These are phyloP conservation scores for Yamadazyma epiphylla DNA, from an alignment of 1,139 yeast genomes.

Conservation along the genomic window DNA sequence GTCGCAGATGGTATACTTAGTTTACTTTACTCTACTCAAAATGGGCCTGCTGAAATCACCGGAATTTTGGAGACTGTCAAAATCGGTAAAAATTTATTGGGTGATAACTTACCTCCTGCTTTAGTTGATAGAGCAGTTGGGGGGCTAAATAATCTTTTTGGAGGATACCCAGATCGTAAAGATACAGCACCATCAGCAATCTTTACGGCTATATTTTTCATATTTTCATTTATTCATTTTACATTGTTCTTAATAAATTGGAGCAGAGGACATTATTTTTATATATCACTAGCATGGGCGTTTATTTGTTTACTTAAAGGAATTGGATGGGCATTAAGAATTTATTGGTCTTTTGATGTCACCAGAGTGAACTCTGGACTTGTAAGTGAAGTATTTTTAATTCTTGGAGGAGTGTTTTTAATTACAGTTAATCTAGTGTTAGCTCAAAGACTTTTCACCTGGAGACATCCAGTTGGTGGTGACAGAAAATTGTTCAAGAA, in stretches of 20 bases:
- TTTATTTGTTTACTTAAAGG: slow-evolving; percentile 50
- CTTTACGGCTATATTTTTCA: slow-evolving; percentile 51
- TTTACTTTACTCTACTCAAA: slow-evolving; percentile 8
- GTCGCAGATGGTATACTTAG: slow-evolving; percentile 12
- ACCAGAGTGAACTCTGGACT: slow-evolving; percentile 23
- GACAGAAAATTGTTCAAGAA: slow-evolving; percentile 33
- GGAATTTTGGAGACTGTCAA: slow-evolving; percentile 6
- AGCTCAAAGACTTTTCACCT: slow-evolving; percentile 42
- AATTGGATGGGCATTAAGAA: slow-evolving; percentile 60
- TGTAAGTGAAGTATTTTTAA: slow-evolving; percentile 30
- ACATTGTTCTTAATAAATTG: slow-evolving; percentile 48
- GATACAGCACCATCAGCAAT: slow-evolving; percentile 64
- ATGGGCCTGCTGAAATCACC: slow-evolving; percentile 14
- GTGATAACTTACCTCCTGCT: slow-evolving; percentile 27
- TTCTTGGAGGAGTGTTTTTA: slow-evolving; percentile 31
- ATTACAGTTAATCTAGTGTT: slow-evolving; percentile 37
- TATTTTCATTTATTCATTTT: slow-evolving; percentile 48
- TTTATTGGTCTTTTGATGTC: slow-evolving; percentile 19
- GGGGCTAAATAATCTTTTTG: slow-evolving; percentile 54
- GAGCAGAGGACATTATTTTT: slow-evolving; percentile 63
- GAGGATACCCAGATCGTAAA: slow-evolving; percentile 54
- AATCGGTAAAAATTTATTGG: slow-evolving; percentile 10
- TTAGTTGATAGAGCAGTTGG: slow-evolving; percentile 33
- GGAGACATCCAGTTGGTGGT: slow-evolving; percentile 50
- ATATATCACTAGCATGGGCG: slow-evolving; percentile 52